Conservation (phyloP, 2,329 filamentous ascomycete genomes). For the Alternaria postmessia region DNA sequence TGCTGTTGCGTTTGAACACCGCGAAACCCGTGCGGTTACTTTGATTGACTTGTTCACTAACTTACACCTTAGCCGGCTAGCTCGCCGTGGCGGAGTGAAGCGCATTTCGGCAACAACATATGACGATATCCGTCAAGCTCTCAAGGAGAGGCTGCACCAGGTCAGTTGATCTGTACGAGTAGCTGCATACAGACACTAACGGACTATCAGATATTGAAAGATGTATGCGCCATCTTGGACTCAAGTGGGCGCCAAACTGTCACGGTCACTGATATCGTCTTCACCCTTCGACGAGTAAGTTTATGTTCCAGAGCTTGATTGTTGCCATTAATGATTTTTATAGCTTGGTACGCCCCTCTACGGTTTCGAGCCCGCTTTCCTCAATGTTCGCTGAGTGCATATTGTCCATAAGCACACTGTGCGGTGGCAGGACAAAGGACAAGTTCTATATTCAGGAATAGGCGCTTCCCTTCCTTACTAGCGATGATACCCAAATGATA, state of each 20-base stretch:
- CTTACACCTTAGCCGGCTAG: constrained; percentile 63
- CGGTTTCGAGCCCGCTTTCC: constrained; percentile 34
- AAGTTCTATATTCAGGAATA: neutral
- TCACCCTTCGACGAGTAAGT: constrained; percentile 42
- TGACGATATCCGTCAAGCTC: constrained; percentile 62
- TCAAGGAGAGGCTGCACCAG: constrained; percentile 60
- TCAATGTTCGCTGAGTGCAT: constrained; percentile 2
- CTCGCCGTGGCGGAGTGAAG: constrained; percentile 79
- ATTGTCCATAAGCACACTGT: too few species aligned
- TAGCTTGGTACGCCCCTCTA: constrained; percentile 36
- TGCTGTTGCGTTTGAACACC: too few species aligned
- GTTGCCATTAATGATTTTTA: constrained; percentile 2
- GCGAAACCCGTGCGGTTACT: neutral
- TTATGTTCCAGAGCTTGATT: neutral
- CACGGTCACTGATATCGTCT: constrained; percentile 41
- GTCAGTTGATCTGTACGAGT: constrained; percentile 23
- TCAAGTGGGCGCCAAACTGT: constrained; percentile 41
- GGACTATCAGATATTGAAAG: constrained; percentile 32
- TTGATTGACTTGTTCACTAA: constrained; percentile 14
- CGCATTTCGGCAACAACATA: constrained; percentile 73
- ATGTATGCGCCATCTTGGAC: constrained; percentile 38
- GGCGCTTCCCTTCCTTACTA: neutral
- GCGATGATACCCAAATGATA: neutral
- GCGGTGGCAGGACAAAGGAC: neutral
- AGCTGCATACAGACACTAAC: neutral